Evolutionary conservation across 1,284 basidiomycete species (phyloP), one percentile per base, ranked within the genome.

Genomic region (Apiotrichum veenhuisii): DNA sequence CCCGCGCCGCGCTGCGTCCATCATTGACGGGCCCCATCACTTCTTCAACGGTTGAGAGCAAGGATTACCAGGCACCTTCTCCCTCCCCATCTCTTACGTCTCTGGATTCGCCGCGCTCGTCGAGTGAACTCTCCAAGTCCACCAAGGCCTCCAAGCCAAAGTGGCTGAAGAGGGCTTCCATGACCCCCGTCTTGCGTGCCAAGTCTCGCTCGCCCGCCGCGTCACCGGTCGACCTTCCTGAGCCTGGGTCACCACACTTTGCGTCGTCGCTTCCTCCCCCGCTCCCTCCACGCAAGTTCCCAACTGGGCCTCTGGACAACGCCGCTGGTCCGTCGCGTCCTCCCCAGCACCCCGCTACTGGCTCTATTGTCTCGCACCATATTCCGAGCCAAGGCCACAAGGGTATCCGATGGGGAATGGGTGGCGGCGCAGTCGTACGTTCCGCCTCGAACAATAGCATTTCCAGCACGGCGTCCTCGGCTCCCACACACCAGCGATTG

Each of bases 141-240:
- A 33, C 59, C 3, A 55, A 68, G 3, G 64, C 66, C 36, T 55
- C 65, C 17, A 74, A 74, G 57, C 69, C 72, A 5, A 67, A 63
- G 14, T 75, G 73, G 73, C 60, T 74, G 8, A 62, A 66, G 57
- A 63, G 73, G 14, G 71, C 71, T 0, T 68, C 64, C 43, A 67
- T 68, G 40, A 65, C 65, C 15, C 66, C 65, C 17, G 61, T 59
- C 7, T 52, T 70, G 26, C 62, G 73, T 7, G 18, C 44, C 18
- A 75, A 73, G 47, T 70, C 71, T 17, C 66, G 65, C 26, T 68
- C 64, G 0, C 73, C 73, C 1, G 64, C 63, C 1, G 49, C 58
- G 2, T 47, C 53, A 1, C 59, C 66, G 2, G n/a, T 50, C 27
- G 64, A 68, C 5, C 53, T 41, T n/a, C 58, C 62, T 7, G 57